Percentiles rank a stretch among this genome's conserved stretches.
phyloP scores from a whole-genome alignment of 2,329 filamentous ascomycete species.

The Aspergillus proliferans region DNA sequence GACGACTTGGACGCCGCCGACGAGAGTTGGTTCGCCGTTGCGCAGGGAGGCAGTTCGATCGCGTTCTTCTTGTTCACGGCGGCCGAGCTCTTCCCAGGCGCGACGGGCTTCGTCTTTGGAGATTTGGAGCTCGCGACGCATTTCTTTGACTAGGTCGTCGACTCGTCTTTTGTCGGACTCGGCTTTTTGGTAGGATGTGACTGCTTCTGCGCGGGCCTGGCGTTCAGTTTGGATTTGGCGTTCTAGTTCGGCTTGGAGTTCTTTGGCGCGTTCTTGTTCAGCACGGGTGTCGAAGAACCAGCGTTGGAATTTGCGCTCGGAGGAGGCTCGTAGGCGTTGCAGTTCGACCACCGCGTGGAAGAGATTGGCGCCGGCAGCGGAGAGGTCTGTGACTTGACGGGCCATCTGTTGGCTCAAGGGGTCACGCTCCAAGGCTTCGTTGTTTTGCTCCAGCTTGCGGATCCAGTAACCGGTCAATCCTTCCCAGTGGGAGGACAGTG shows the following conservation, averaged over 20 bases:
- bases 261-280: conserved; percentile 78
- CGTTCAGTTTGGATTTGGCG: conserved; percentile 68
- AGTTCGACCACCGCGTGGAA: conserved; percentile 97
- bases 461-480: conserved; percentile 98
- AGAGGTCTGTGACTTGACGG: conserved; percentile 93
- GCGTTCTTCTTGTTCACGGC: conserved; percentile 86
- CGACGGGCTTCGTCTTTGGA: conserved; percentile 92
- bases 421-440: conserved; percentile 73
- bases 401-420: conserved; percentile 82
- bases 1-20: conserved; percentile 91
- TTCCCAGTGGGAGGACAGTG: conserved; percentile 94
- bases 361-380: conserved; percentile 89
- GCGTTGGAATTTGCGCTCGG: conserved; percentile 93
- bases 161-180: conserved; percentile 63
- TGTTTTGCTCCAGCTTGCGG: conserved; percentile 81
- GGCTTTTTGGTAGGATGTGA: conserved; percentile 59
- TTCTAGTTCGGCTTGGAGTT: conserved; percentile 76
- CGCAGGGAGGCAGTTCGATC: conserved; percentile 80
- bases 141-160: conserved; percentile 76
- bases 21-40: conserved; percentile 77
- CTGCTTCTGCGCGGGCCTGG: conserved; percentile 60
- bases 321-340: conserved; percentile 86
- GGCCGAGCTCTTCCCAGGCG: conserved; percentile 94
- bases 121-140: conserved; percentile 87
- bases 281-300: conserved; percentile 96